Evolutionary conservation across 192 early-diverging fungal genomes (phyloP).

Genomic region (Haplosporangium gracile): DNA sequence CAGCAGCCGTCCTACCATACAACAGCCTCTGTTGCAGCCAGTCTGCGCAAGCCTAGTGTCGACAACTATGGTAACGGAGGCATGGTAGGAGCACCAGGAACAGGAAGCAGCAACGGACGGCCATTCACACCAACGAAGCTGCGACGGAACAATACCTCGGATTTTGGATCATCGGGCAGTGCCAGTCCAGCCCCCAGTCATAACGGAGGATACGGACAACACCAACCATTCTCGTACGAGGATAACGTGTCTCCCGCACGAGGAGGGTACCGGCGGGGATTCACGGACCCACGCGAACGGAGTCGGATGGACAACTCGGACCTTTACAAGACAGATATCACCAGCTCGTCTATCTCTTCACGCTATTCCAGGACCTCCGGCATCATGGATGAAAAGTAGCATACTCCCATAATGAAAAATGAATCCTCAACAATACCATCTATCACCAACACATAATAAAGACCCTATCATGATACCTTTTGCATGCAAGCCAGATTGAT

Average conservation of each 20-base stretch:
- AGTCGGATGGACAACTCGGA: constrained; percentile 41
- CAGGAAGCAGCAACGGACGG: background rate
- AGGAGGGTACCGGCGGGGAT: constrained; percentile 36
- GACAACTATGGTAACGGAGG: constrained; percentile 12
- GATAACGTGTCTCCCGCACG: constrained; percentile 14
- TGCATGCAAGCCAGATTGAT: background rate
- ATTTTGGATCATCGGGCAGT: constrained; percentile 14
- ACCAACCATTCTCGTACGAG: constrained; percentile 37
- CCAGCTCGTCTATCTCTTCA: background rate
- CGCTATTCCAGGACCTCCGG: constrained; percentile 21
- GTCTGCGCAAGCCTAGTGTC: constrained; percentile 18
- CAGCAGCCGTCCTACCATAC: constrained; percentile 32
- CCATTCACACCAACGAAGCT: constrained; percentile 38
- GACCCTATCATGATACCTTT: background rate
- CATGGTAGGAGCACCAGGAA: background rate
- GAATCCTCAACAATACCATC: background rate
- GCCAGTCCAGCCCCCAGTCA: constrained; percentile 35
- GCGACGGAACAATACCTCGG: constrained; percentile 20
- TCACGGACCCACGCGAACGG: constrained; percentile 36
- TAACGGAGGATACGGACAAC: constrained; percentile 19
- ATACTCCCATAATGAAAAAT: background rate
- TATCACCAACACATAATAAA: constrained; percentile 2
- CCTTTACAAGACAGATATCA: constrained; percentile 42
- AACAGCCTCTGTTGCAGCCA: constrained; percentile 11
- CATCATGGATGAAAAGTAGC: constrained; percentile 50